A percentile compares a stretch with the other conserved stretches of the same genome.
These are phyloP conservation scores for Luzula sylvatica DNA, from an alignment of 176 grass and related monocot species.

Conservation along the genomic window DNA sequence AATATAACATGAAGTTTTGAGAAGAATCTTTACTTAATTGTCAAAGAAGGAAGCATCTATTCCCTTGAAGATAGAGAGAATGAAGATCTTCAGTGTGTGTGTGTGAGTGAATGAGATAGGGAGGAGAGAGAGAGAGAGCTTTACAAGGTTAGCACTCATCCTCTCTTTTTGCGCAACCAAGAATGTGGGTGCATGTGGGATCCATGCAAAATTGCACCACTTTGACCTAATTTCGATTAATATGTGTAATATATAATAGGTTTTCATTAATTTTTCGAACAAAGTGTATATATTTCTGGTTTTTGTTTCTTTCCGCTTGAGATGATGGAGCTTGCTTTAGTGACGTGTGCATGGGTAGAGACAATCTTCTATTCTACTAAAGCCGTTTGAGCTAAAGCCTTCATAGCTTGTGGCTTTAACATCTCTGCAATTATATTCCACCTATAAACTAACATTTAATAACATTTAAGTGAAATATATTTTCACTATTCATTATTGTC, in stretches of 20 bases:
- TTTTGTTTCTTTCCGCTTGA: conserved; percentile 33
- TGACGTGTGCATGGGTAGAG: conserved; percentile 41
- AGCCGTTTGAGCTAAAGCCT: conserved; percentile 14
- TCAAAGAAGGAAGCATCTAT: conserved; percentile 80
- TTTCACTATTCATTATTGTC: too few species aligned
- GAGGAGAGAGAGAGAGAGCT: conserved; percentile 21
- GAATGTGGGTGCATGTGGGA: conserved; percentile 11
- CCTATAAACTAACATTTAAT: too few species aligned
- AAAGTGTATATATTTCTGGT: background rate
- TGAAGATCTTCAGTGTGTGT: conserved; percentile 4
- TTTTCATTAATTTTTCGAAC: conserved; percentile 9
- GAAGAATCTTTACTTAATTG: conserved; percentile 94
- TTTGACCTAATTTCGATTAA: conserved; percentile 28
- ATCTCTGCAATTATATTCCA: too few species aligned
- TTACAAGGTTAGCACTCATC: conserved; percentile 46
- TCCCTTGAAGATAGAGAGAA: conserved; percentile 60
- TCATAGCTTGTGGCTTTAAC: conserved; percentile 1
- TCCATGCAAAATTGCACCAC: conserved; percentile 37
- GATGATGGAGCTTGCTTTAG: conserved; percentile 14
- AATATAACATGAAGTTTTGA: conserved; percentile 42
- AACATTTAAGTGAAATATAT: too few species aligned
- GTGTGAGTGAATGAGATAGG: conserved; percentile 3
- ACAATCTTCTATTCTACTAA: conserved; percentile 42
- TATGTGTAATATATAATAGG: too few species aligned
- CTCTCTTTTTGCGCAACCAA: conserved; percentile 29